Conservation (phyloP, 169 alveolate genomes). For the Eimeria zaria region DNA sequence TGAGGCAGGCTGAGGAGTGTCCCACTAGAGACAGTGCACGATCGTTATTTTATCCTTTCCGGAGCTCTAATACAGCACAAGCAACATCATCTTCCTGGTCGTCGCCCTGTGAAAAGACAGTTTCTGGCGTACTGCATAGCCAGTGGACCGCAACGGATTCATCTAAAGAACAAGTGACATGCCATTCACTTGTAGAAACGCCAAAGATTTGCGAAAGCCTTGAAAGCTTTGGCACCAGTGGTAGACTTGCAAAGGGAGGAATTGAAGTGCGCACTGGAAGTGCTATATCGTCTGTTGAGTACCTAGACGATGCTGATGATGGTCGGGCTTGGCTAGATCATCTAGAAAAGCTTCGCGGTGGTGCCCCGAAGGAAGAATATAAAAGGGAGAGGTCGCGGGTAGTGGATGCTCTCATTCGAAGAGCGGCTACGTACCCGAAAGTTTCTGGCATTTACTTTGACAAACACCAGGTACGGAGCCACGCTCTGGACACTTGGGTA, state of each 20-base stretch:
- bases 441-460: constrained; percentile 90
- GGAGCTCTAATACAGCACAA: constrained; percentile 17
- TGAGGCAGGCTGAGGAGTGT: neutral
- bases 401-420: constrained; percentile 88
- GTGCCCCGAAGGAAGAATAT: constrained; percentile 86
- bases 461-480: constrained; percentile 85
- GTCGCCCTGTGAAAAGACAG: constrained; percentile 3
- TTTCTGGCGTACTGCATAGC: constrained; percentile 17
- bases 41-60: neutral
- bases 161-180: neutral
- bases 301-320: constrained; percentile 68
- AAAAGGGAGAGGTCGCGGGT: constrained; percentile 88
- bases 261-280: neutral
- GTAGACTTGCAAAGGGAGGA: neutral
- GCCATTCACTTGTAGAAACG: neutral
- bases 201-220: neutral
- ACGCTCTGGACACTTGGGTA: neutral
- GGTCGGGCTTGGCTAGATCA: constrained; percentile 82
- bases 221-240: constrained; percentile 5
- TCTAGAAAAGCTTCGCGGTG: constrained; percentile 81
- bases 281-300: neutral
- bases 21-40: neutral
- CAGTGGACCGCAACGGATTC: constrained; percentile 15
- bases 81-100: constrained; percentile 4
- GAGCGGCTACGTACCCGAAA: constrained; percentile 89